Base-by-base conservation (phyloP, 352 stramenopile genomes). In the Phytophthora capsici region DNA sequence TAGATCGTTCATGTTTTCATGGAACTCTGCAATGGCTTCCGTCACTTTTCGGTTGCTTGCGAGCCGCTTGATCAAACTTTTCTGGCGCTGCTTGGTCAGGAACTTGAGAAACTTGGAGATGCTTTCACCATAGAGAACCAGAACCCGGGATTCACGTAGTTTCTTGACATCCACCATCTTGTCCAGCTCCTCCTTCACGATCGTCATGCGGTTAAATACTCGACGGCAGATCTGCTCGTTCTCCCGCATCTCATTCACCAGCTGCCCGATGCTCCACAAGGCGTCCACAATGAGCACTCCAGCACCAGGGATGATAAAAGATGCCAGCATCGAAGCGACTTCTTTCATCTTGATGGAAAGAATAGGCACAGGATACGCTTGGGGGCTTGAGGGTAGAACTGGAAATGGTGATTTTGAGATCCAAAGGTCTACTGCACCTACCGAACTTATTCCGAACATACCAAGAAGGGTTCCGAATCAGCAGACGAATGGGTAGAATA, bases 151-250 rank as follows among this genome's bases (percentile, higher is more conserved):
- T 14, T 8, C 22, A 37, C n/a, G 75, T 52, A 20, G 52, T 51
- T 8, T 23, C 37, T 71, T 44, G 17, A 63, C 57, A 19, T 64
- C 41, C 32, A 52, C 6, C 51, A 80, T 73, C 45, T 65, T 62
- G 12, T 63, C 48, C n/a, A 80, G 46, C 26, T 77, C 64, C 22
- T 71, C 55, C 45, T 34, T 63, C 17, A 80, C 41, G 19, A 70
- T 58, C 45, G 60, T 25, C 30, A 54, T 43, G 20, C 57, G 52
- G 17, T 43, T 19, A 4, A 55, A 40, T 8, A 72, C 50, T 14
- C 44, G 17, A 1, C 32, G 49, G 43, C 64, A 72, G 28, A 59
- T 20, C 9, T 72, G 50, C 46, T 67, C 57, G 38, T 68, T 67
- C 38, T 68, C 57, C 36, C 49, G 55, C 57, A 72, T 63, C 25